Base-by-base conservation (phyloP, 768 basidiomycete species). In the Kwoniella pini region DNA sequence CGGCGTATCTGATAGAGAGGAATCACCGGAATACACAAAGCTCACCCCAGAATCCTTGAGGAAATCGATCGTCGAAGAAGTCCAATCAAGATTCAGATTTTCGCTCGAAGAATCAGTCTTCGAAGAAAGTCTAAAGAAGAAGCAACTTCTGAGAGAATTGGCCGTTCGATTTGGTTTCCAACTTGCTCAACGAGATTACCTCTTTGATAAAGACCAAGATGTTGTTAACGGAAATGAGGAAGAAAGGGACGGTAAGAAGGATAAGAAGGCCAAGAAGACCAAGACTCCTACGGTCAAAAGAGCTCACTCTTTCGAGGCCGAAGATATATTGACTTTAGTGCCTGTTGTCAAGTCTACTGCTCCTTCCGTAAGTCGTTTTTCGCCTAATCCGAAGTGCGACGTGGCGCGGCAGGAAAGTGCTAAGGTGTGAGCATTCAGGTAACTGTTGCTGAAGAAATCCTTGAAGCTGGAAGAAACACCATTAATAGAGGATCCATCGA, bases 141-240 rank as follows among this genome's bases (percentile, higher is more conserved):
- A 49, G 15, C 80, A 80, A 66, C 52, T 80, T 15, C 65, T 80
- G n/a, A 70, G 80, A n/a, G 81, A 82, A 59, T 63, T 82, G 22
- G 78, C 78, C 26, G 67, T 72, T 15, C 67, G 80, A 44, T 58
- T 75, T 44, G 81, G 77, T 3, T 75, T 80, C 67, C 81, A 82
- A 70, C 71, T 82, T 44, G 66, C 66, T 24, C 76, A 79, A 53
- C 68, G 75, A 49, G 67, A 78, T 28, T 82, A 81, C 72, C 21
- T 65, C 33, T 79, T 79, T 60, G 72, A 67, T 11, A 42, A 45
- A 27, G 42, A 33, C 21, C 28, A 51, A 39, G 57, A 50, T 5
- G 61, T 45, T 12, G 30, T 22, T n/a, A 7, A 42, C 38, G 56
- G 19, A 22, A 60, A 57, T 44, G 63, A 58, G 27, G 59, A 60